A percentile compares a stretch with the other conserved stretches of the same genome.
Evolutionary conservation across 164 flowering plant genomes (phyloP).

Genomic region (Platanus orientalis): DNA sequence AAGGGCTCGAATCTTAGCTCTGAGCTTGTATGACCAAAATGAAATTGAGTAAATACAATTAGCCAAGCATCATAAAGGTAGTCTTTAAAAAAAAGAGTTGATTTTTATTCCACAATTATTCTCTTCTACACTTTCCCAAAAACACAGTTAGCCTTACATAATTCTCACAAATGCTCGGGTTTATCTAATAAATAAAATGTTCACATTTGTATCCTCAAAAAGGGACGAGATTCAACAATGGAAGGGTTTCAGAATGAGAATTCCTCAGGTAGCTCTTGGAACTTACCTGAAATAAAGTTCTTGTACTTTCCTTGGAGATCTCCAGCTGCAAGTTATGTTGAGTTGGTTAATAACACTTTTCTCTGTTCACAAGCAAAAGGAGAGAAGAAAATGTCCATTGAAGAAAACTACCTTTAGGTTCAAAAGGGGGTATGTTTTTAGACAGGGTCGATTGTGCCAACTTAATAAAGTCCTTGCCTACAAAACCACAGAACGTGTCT

Average conservation of each 20-base stretch:
- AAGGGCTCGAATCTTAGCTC: too few relatives aligned
- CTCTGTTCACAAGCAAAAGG: neutral
- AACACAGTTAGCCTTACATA: neutral
- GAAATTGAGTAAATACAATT: too few relatives aligned
- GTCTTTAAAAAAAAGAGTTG: too few relatives aligned
- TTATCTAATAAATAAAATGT: neutral
- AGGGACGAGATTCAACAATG: neutral
- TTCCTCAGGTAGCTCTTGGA: constrained; percentile 40
- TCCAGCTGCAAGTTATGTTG: constrained; percentile 20
- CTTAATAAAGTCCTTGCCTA: constrained; percentile 39
- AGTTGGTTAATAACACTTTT: neutral
- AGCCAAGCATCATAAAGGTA: too few relatives aligned
- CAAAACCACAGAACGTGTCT: constrained; percentile 1
- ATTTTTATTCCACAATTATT: neutral
- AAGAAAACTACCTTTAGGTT: constrained; percentile 34
- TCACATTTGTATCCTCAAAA: neutral
- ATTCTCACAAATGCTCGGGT: neutral
- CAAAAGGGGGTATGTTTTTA: constrained; percentile 25
- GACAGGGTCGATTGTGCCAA: constrained; percentile 35
- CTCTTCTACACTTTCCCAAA: neutral
- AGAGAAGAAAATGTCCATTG: neutral
- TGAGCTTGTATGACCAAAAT: too few relatives aligned
- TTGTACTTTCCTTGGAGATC: constrained; percentile 32
- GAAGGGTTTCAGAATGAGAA: constrained; percentile 33
- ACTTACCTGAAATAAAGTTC: constrained; percentile 36